These are phyloP conservation scores for Trichoderma sp. DNA, from an alignment of 2,329 filamentous ascomycete species.

Conservation along the genomic window DNA sequence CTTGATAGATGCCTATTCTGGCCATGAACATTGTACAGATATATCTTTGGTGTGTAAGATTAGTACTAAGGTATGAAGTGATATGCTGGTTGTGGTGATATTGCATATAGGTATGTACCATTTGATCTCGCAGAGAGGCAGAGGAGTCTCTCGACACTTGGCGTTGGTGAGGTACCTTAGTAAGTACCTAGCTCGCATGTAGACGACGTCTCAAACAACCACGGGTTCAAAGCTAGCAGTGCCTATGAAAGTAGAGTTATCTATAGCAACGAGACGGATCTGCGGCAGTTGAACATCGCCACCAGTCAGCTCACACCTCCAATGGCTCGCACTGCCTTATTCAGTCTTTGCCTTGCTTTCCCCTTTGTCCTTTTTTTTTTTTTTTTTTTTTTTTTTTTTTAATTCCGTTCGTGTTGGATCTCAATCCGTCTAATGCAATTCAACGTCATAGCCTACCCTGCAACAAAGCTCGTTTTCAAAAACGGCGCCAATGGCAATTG, in stretches of 20 bases:
- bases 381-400: too few relatives aligned
- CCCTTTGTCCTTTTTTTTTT: not conserved
- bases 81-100: not conserved
- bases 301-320: not conserved
- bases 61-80: too few relatives aligned
- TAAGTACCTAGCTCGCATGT: not conserved
- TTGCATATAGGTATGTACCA: too few relatives aligned
- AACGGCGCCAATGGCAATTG: not conserved
- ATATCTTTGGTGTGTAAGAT: not conserved
- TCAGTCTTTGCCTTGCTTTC: not conserved
- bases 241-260: not conserved
- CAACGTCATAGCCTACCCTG: not conserved
- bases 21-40: not conserved
- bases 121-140: not conserved
- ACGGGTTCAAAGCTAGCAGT: not conserved
- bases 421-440: not conserved
- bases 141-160: not conserved
- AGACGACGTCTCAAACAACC: not conserved
- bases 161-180: not conserved
- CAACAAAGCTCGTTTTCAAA: conserved; percentile 3
- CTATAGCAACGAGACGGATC: not conserved
- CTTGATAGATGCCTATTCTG: not conserved
- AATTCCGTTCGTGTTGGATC: not conserved
- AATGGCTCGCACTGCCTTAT: not conserved
- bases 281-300: not conserved